phyloP scores from a whole-genome alignment of 2,329 filamentous ascomycete genomes.

The Botryotinia calthae region DNA sequence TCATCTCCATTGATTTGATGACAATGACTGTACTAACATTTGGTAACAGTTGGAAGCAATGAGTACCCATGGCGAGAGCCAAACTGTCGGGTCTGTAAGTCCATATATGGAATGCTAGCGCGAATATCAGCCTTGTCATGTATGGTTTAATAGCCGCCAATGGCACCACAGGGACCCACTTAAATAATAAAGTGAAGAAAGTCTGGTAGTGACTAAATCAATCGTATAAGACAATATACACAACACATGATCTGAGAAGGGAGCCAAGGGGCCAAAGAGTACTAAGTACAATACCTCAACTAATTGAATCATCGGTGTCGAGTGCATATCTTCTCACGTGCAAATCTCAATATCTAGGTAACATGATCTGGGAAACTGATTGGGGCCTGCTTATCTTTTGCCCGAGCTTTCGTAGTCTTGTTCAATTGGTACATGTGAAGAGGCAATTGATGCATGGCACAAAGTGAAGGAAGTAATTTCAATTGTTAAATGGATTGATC shows the following conservation, averaged over 20 bases:
- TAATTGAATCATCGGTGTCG: not conserved
- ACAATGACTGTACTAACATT: not conserved
- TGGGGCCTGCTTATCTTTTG: not conserved
- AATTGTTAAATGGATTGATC: no score
- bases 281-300: no score
- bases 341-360: not conserved
- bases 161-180: not conserved
- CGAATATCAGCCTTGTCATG: not conserved
- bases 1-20: not conserved
- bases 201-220: not conserved
- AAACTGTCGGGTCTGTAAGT: not conserved
- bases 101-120: not conserved
- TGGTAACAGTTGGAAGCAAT: conserved; percentile 10
- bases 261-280: not conserved
- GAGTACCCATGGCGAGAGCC: conserved; percentile 10
- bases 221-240: no score
- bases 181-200: not conserved
- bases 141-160: conserved; percentile 3
- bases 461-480: not conserved
- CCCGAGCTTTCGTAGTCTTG: not conserved
- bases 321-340: not conserved
- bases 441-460: no score
- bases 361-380: not conserved
- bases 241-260: not conserved
- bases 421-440: not conserved